These are phyloP conservation scores for Phytophthora hibernalis DNA, from an alignment of 352 stramenopile genomes.

Conservation along the genomic window DNA sequence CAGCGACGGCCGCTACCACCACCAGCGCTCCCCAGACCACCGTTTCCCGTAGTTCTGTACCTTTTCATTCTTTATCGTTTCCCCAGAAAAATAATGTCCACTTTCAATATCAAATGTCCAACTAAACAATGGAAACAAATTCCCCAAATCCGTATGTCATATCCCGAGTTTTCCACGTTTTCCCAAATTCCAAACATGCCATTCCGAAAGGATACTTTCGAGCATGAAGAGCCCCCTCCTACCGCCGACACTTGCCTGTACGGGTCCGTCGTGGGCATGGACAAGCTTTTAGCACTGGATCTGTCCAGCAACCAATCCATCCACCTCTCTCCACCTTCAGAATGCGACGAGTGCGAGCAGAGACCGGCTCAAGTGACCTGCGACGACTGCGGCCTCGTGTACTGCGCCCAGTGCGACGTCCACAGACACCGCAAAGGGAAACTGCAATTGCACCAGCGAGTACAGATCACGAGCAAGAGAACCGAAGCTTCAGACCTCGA, in stretches of 20 bases:
- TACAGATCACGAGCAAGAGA: constrained; percentile 21
- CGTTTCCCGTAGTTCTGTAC: constrained; percentile 5
- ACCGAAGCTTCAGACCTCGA: constrained; percentile 10
- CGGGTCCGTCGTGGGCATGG: constrained; percentile 46
- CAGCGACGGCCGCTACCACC: constrained; percentile 3
- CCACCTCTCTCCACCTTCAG: constrained; percentile 9
- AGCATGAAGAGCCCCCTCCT: constrained; percentile 20
- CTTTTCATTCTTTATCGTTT: not conserved
- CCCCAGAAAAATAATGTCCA: constrained; percentile 3
- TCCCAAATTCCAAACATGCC: not conserved
- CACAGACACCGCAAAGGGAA: constrained; percentile 85
- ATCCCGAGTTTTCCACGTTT: not conserved
- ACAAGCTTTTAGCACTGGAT: constrained; percentile 38
- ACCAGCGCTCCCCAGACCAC: not conserved
- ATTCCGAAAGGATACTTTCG: not conserved
- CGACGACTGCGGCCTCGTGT: constrained; percentile 78
- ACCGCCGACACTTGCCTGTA: constrained; percentile 47
- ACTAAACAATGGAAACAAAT: not conserved
- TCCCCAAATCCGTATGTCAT: not conserved
- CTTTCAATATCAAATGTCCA: not conserved
- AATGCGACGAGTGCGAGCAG: constrained; percentile 82
- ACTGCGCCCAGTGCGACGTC: constrained; percentile 71
- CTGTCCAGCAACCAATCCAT: constrained; percentile 25
- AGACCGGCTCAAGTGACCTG: constrained; percentile 53
- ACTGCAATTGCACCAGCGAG: constrained; percentile 70